These are phyloP conservation scores for Rhizopus arrhizus DNA, from an alignment of 371 early-diverging fungal genomes.

Conservation along the genomic window DNA sequence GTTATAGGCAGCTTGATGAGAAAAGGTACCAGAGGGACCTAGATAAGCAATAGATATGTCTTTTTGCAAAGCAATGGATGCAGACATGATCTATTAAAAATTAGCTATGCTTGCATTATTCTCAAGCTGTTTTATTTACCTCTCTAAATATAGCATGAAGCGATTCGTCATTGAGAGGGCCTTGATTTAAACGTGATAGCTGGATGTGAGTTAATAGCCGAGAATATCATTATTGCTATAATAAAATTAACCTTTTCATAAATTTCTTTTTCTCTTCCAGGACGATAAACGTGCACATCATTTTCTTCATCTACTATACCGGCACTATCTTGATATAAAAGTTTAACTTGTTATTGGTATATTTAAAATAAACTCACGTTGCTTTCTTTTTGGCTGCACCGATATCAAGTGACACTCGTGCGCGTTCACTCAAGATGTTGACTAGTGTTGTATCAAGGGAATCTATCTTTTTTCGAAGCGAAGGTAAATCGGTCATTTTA, in stretches of 20 bases:
- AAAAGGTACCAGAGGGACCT: constrained; percentile 92
- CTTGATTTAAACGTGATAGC: constrained; percentile 71
- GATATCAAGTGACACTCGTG: constrained; percentile 81
- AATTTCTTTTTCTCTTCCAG: constrained; percentile 67
- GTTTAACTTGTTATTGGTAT: neutral
- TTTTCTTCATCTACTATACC: constrained; percentile 31
- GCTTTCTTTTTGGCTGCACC: constrained; percentile 69
- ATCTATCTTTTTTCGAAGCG: constrained; percentile 72
- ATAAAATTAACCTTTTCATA: constrained; percentile 58
- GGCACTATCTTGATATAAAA: neutral
- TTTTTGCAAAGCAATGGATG: constrained; percentile 83
- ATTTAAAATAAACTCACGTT: constrained; percentile 4
- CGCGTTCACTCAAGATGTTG: constrained; percentile 83
- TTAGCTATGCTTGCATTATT: neutral
- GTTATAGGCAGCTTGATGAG: constrained; percentile 86
- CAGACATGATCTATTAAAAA: constrained; percentile 75
- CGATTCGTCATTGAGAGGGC: constrained; percentile 77
- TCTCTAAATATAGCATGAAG: constrained; percentile 87
- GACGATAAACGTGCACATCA: constrained; percentile 66
- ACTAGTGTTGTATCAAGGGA: constrained; percentile 79
- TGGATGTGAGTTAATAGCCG: neutral
- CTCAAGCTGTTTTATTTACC: constrained; percentile 20
- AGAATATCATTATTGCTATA: no score
- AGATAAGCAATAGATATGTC: constrained; percentile 85
- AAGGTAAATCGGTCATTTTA: constrained; percentile 45